Evolutionary conservation across 176 grass and related monocot species (phyloP), one percentile per base, ranked within the genome.

Genomic region (Cenchrus americanus): DNA sequence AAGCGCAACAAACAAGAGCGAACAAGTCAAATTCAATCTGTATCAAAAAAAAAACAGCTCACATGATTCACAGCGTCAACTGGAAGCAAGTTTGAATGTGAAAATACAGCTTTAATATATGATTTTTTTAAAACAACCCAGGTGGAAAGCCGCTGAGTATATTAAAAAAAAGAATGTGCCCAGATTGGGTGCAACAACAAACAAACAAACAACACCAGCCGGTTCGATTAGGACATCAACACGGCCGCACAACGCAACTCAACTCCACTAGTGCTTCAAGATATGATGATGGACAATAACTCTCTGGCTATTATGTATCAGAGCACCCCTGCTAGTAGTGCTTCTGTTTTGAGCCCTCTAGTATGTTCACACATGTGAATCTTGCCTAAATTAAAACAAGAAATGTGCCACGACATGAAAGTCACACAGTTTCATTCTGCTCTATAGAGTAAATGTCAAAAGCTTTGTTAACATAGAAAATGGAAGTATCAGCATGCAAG

Each of bases 401-500:
- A 53, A 51, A 54, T 37, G 4, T 57, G 53, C 7, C 14, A 42
- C 3, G 32, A n/a, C 8, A 61, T 61, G 6, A 2, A 23, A 74
- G 2, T 23, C 12, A 18, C 22, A 21, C 43, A 15, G 12, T 52
- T 41, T 49, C 27, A 10, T 72, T 63, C 60, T 7, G 6, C 53
- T 75, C 14, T 63, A 10, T 14, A 73, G 17, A 62, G 68, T 48
- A 41, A 34, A 9, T 73, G 59, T 54, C 40, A 42, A 43, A 72
- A 72, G 23, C 5, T 82, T 79, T 62, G 67, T 43, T 71, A 22
- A 64, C 30, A 82, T 11, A 46, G 40, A 70, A 69, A 24, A 57
- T 66, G 41, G 32, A 43, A 68, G 21, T 59, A 43, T 14, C 9
- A 71, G 52, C 54, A 61, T 2, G 15, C 10, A 69, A 27, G 57